phyloP scores from a whole-genome alignment of 2,329 filamentous ascomycete genomes.

The Exophiala spinifera region DNA sequence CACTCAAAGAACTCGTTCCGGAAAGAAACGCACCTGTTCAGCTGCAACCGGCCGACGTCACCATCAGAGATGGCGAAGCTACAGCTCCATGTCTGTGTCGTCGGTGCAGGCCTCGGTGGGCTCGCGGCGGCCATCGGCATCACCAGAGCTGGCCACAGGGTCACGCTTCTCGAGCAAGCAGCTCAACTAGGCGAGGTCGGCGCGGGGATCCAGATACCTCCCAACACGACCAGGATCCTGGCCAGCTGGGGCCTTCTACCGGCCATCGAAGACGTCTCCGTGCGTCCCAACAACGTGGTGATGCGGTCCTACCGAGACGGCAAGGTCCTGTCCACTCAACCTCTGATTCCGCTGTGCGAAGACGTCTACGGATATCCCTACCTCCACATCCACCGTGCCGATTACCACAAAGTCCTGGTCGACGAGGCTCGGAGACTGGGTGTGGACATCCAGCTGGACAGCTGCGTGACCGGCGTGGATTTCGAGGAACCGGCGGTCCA shows the following conservation, averaged over 20 bases:
- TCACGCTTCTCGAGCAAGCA: conserved; percentile 43
- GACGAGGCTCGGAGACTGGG: conserved; percentile 41
- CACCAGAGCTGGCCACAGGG: conserved; percentile 37
- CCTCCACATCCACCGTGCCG: conserved; percentile 51
- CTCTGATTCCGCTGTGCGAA: conserved; percentile 27
- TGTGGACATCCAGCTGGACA: conserved; percentile 35
- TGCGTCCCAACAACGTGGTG: conserved; percentile 33
- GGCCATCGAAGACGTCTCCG: conserved; percentile 30
- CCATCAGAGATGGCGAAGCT: conserved; percentile 5
- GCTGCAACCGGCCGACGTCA: too few relatives aligned
- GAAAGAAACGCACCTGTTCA: too few relatives aligned
- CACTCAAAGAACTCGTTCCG: too few relatives aligned
- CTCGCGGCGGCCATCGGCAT: conserved; percentile 42
- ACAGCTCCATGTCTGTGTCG: conserved; percentile 31
- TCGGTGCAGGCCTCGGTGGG: conserved; percentile 46
- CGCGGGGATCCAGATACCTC: conserved; percentile 36
- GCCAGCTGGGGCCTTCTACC: conserved; percentile 32
- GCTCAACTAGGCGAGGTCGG: conserved; percentile 39
- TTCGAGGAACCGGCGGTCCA: conserved; percentile 32
- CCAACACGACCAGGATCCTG: conserved; percentile 34
- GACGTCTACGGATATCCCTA: conserved; percentile 40
- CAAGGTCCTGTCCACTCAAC: conserved; percentile 38
- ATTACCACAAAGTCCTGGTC: conserved; percentile 46
- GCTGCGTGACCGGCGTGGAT: conserved; percentile 30
- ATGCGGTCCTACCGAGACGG: conserved; percentile 35